phyloP scores from a whole-genome alignment of 139 green algal genomes.

The Auxenochlorella pyrenoidosa region DNA sequence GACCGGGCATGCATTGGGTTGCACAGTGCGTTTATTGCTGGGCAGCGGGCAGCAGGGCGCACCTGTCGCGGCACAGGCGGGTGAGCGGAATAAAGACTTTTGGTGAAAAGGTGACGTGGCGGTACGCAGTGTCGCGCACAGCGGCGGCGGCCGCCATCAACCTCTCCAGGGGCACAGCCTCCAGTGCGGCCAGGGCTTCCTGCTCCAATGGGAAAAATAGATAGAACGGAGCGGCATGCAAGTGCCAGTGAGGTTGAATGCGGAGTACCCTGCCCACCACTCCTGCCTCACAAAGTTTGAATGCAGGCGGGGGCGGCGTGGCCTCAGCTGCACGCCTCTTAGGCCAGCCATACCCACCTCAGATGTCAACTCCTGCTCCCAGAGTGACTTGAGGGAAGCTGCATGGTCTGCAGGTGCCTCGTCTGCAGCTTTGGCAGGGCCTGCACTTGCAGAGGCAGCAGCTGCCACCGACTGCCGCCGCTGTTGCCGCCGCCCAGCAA shows the following conservation, averaged over 20 bases:
- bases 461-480: not conserved
- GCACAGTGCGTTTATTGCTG: too few relatives aligned
- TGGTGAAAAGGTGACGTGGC: conserved; percentile 83
- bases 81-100: conserved; percentile 95
- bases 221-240: not conserved
- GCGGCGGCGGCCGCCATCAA: conserved; percentile 51
- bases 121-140: conserved; percentile 47
- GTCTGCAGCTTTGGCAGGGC: not conserved
- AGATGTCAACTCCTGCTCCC: not conserved
- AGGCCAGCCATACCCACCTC: not conserved
- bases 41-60: conserved; percentile 20
- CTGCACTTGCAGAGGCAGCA: not conserved
- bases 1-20: too few relatives aligned
- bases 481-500: not conserved
- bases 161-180: conserved; percentile 31
- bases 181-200: not conserved
- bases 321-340: too few relatives aligned
- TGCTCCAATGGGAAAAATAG: not conserved
- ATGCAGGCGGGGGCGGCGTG: not conserved
- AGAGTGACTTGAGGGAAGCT: not conserved
- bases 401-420: not conserved
- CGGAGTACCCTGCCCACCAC: too few relatives aligned
- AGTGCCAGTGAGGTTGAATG: too few relatives aligned
- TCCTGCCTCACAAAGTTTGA: too few relatives aligned
- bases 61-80: conserved; percentile 79